Base-by-base conservation (phyloP, 805 yeast species). In the Jamesozyma gamospora region DNA sequence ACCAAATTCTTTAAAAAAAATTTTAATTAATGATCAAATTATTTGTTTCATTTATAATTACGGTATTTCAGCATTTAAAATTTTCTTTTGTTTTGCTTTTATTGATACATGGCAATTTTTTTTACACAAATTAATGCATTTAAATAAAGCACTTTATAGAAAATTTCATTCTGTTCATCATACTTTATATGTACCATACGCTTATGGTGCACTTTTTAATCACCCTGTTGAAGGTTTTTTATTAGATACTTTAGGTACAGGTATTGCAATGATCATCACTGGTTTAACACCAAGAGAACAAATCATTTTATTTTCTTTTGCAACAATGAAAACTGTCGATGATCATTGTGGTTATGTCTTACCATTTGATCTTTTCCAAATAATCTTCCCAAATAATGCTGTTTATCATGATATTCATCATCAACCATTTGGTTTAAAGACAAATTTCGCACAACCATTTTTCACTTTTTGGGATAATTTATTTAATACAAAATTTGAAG, bases 261-360 rank as follows among this genome's bases (percentile, higher is more conserved):
- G 95, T 29, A 48, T 90, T 28, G 90, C 95, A 1, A 71, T 78
- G 43, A 47, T 83, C 29, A 46, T 75, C 7, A 72, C 82, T 1
- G 68, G 71, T 2, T 66, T 92, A 46, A 65, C 82, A 3, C 82
- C 86, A 35, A 76, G 95, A 42, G 97, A 92, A 63, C 67, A 80
- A 37, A 65, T 82, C 17, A 48, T 82, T 11, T 65, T 92, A 40
- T 92, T 70, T 63, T 77, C 90, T 2, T 85, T 92, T 59, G 84
- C 96, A 13, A 92, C 98, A 2, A 63, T 92, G 74, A 92, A 92
- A 63, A 92, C 98, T 1, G 95, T 92, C 36, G 97, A 92, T 60
- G 98, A 92, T 61, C 98, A 92, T 64, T 92, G 97, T 62, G 98
- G 98, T n/a, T 92, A 90, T 62, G 77, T 88, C 24, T 68, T 92